Evolutionary conservation across 805 yeast species (phyloP).

Genomic region (Kregervanrija delftensis): DNA sequence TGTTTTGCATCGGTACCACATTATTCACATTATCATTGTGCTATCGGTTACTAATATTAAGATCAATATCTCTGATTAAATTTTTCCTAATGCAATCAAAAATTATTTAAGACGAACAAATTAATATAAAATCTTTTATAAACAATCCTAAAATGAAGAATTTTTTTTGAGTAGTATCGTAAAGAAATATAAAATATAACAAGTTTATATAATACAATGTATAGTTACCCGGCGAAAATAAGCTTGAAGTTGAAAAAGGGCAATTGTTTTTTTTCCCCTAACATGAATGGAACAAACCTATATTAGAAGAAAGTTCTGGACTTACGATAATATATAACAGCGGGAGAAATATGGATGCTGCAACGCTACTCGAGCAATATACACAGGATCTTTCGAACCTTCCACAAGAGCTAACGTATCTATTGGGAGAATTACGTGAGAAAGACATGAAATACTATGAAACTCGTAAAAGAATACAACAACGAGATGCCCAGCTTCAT

Average conservation of each 20-base stretch:
- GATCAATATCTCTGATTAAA: neutral
- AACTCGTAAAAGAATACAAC: conserved; percentile 55
- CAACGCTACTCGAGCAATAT: conserved; percentile 70
- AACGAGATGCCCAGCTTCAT: conserved; percentile 73
- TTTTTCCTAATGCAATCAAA: neutral
- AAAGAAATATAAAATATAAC: too few relatives aligned
- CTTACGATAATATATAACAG: neutral
- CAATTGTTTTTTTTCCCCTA: too few relatives aligned
- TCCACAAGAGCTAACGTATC: conserved; percentile 78
- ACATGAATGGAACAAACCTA: too few relatives aligned
- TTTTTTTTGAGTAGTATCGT: too few relatives aligned
- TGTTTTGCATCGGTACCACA: conserved; percentile 9
- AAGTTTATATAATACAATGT: too few relatives aligned
- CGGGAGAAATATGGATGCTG: conserved; percentile 65
- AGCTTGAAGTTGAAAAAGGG: too few relatives aligned
- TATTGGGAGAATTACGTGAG: conserved; percentile 69
- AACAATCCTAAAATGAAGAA: too few relatives aligned
- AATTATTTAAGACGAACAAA: too few relatives aligned
- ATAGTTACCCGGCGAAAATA: too few relatives aligned
- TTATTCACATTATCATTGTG: too few relatives aligned
- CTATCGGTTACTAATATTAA: neutral
- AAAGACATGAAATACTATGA: conserved; percentile 65
- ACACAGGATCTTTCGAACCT: conserved; percentile 61
- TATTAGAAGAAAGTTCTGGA: too few relatives aligned
- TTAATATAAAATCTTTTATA: too few relatives aligned